These are phyloP conservation scores for Globisporangium solare DNA, from an alignment of 352 stramenopile species.

Conservation along the genomic window DNA sequence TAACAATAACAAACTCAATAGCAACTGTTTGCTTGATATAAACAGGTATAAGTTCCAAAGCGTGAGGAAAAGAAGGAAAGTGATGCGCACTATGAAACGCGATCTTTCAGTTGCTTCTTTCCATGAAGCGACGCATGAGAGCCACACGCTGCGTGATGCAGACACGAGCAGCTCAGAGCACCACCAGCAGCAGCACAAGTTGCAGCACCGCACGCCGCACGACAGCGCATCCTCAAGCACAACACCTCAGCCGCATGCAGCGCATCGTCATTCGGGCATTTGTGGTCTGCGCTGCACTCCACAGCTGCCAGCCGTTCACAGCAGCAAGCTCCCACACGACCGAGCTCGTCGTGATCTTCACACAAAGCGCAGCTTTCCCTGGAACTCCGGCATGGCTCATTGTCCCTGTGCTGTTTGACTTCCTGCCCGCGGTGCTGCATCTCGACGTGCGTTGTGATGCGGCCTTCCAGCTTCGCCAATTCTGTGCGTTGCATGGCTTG, in stretches of 20 bases:
- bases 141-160: too few relatives aligned
- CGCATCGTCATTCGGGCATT: too few relatives aligned
- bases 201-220: too few relatives aligned
- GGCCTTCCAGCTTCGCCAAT: constrained; percentile 27
- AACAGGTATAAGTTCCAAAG: too few relatives aligned
- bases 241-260: neutral
- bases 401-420: constrained; percentile 43
- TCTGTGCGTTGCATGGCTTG: constrained; percentile 36
- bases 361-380: neutral
- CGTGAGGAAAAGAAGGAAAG: too few relatives aligned
- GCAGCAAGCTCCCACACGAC: neutral
- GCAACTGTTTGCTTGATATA: too few relatives aligned
- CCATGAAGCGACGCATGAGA: constrained; percentile 1
- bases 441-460: constrained; percentile 25
- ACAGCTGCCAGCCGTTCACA: neutral
- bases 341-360: constrained; percentile 9
- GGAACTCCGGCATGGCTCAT: constrained; percentile 16
- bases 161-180: neutral
- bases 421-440: constrained; percentile 38
- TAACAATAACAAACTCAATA: too few relatives aligned
- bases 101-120: too few relatives aligned
- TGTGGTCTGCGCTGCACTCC: neutral
- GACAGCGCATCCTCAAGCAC: neutral
- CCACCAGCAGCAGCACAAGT: neutral
- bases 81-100: too few relatives aligned